Base-by-base conservation (phyloP, 2,329 filamentous ascomycete species). In the Aspergillus texensis region DNA sequence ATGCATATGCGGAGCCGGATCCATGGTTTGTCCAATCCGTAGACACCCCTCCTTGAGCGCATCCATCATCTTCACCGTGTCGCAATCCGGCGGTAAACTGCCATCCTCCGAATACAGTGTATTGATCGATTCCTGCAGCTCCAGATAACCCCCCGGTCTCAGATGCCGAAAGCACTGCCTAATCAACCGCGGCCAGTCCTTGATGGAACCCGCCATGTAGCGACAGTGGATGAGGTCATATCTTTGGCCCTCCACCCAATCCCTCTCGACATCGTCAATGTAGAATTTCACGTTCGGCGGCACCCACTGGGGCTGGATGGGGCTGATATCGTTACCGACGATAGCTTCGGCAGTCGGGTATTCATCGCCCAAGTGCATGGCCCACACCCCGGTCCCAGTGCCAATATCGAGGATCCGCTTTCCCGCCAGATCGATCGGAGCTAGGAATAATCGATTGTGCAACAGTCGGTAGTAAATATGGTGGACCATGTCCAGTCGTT, bases 291-390 rank as follows among this genome's bases (percentile, higher is more conserved):
- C 64, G 50, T 77, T 77, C 3, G 74, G 72, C 12, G 76, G 77
- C 4, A 77, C 69, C 75, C 79, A 83, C 41, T 69, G 67, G 19
- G 73, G 71, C 62, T 75, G 72, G 60, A 75, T 75, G 14, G 83
- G 81, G 14, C 79, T 82, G 53, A 84, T 77, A 63, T 84, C 82
- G 19, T 77, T 83, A 28, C 82, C 83, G 8, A 79, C 75, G 52
- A 85, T 63, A 4, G 76, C 36, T 74, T 34, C 71, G 24, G 81
- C 78, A 45, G 68, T 66, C 24, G 79, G 77, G 60, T 76, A 70
- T 45, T 72, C 62, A 69, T 80, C 66, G 62, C 72, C 75, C 11
- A 77, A 74, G 36, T 80, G 75, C 14, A 75, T 74, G n/a, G 71
- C 72, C 73, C 72, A 75, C 52, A 73, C 70, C 1, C 73, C 72